Evolutionary conservation across 2,329 filamentous ascomycete genomes (phyloP).

Genomic region (Massarina eburnea): DNA sequence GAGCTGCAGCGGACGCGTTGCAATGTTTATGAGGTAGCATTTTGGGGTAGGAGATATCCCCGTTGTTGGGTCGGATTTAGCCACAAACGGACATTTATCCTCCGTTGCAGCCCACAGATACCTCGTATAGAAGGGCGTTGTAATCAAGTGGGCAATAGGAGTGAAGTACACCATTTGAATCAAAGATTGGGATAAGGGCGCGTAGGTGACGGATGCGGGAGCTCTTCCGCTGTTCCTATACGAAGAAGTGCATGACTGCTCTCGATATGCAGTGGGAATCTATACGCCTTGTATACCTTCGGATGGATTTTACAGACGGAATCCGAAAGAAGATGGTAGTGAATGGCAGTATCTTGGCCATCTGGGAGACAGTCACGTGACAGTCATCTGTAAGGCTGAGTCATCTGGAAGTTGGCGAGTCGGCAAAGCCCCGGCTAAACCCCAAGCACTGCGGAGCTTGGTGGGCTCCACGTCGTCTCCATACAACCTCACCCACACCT

Average conservation of each 20-base stretch:
- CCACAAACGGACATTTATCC: constrained; percentile 21
- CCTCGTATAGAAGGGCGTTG: neutral
- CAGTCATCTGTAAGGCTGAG: too few relatives aligned
- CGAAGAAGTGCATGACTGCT: too few relatives aligned
- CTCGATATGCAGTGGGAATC: too few relatives aligned
- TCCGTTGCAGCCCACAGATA: neutral
- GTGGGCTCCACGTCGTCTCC: neutral
- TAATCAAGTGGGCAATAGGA: neutral
- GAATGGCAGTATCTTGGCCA: too few relatives aligned
- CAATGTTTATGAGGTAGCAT: constrained; percentile 2
- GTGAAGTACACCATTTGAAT: neutral
- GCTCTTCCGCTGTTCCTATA: neutral
- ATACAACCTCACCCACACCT: constrained; percentile 1
- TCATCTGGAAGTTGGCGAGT: too few relatives aligned
- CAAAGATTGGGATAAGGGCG: neutral
- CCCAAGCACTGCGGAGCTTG: neutral
- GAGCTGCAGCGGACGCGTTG: constrained; percentile 8
- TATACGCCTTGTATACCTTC: too few relatives aligned
- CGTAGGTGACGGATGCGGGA: neutral
- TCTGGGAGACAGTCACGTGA: neutral
- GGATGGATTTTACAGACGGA: too few relatives aligned
- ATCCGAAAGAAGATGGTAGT: too few relatives aligned
- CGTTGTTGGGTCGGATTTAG: constrained; percentile 14
- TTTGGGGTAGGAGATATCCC: constrained; percentile 8
- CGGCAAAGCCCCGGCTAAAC: constrained; percentile 7